Percentiles rank a stretch among this genome's conserved stretches.
These are phyloP conservation scores for Corchorus olitorius DNA, from an alignment of 345 rosid species.

Conservation along the genomic window DNA sequence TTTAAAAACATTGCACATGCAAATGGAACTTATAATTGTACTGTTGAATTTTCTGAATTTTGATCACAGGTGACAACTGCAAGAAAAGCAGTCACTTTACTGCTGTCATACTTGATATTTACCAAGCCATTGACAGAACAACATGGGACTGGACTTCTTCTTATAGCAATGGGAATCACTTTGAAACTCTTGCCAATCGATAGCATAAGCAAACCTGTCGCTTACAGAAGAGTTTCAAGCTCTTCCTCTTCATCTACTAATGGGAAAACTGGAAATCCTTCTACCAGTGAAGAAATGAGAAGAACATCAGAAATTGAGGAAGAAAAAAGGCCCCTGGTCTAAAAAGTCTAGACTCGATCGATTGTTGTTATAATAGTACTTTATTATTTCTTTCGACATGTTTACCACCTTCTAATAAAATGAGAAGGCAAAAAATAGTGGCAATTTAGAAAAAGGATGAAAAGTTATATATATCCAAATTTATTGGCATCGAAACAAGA, in stretches of 20 bases:
- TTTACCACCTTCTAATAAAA: not conserved
- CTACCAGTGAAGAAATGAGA: constrained; percentile 5
- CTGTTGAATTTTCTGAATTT: not conserved
- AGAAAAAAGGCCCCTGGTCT: constrained; percentile 44
- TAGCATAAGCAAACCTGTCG: constrained; percentile 21
- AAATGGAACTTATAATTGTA: not conserved
- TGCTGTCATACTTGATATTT: constrained; percentile 83
- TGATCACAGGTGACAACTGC: constrained; percentile 59
- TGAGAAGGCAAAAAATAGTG: not conserved
- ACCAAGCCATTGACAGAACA: constrained; percentile 87
- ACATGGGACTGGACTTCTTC: constrained; percentile 69
- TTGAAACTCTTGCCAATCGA: constrained; percentile 53
- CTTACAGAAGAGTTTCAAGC: constrained; percentile 17
- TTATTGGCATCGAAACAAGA: no score
- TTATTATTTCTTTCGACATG: not conserved
- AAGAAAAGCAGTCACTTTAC: constrained; percentile 70
- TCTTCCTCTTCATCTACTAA: constrained; percentile 14
- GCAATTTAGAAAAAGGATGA: not conserved
- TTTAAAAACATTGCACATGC: not conserved
- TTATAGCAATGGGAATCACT: constrained; percentile 77
- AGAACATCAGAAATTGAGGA: constrained; percentile 24
- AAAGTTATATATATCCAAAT: no score
- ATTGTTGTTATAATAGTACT: not conserved
- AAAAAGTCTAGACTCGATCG: not conserved
- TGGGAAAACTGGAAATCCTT: constrained; percentile 6